Percentiles rank a stretch among this genome's conserved stretches.
phyloP scores from a whole-genome alignment of 2,329 filamentous ascomycete genomes.

The Gyromitra esculenta region DNA sequence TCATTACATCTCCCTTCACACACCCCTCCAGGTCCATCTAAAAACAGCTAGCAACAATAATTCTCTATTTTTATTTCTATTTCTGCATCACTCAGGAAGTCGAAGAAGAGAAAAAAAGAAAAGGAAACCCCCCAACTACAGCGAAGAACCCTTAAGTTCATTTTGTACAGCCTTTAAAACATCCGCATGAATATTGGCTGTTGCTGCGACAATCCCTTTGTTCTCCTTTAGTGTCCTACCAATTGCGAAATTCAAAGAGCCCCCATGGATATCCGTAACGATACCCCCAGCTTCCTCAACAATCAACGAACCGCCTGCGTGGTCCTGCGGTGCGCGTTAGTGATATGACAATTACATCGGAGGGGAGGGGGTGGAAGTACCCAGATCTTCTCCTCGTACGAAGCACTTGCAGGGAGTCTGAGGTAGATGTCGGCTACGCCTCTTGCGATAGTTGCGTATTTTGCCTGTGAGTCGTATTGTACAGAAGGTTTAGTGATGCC shows the following conservation, averaged over 20 bases:
- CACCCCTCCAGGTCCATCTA: background rate
- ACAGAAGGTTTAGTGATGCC: constrained; percentile 91
- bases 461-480: constrained; percentile 96
- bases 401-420: constrained; percentile 81
- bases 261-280: constrained; percentile 89
- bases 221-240: constrained; percentile 88
- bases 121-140: background rate
- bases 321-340: constrained; percentile 66
- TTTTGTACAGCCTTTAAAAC: constrained; percentile 85
- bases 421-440: constrained; percentile 96
- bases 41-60: background rate
- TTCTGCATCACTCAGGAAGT: background rate
- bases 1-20: background rate
- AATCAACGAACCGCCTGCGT: constrained; percentile 92
- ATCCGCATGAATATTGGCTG: constrained; percentile 75
- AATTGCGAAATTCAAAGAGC: constrained; percentile 82
- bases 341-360: background rate
- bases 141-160: constrained; percentile 59
- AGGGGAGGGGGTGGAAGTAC: constrained; percentile 10
- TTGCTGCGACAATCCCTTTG: constrained; percentile 92
- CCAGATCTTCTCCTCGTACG: constrained; percentile 99
- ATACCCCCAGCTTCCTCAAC: constrained; percentile 92
- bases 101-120: background rate
- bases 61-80: background rate
- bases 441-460: constrained; percentile 93